phyloP scores from a whole-genome alignment of 169 alveolate species.

The Plasmodium ovale region DNA sequence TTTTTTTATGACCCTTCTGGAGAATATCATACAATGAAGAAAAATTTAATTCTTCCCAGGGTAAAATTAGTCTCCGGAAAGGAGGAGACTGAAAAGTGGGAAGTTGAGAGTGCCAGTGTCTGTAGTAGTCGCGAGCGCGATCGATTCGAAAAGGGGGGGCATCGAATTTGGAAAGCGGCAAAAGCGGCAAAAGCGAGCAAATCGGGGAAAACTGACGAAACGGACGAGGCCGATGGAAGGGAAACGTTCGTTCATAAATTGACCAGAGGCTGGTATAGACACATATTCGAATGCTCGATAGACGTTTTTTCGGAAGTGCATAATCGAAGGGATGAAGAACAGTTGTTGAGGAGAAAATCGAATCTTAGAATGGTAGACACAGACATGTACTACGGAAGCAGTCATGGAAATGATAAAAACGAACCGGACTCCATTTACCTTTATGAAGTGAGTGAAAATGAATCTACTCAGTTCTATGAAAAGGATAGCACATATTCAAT shows the following conservation, averaged over 20 bases:
- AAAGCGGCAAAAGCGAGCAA: neutral
- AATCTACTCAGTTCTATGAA: slow-evolving; percentile 2
- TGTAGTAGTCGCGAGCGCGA: too few relatives aligned
- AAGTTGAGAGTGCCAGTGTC: too few relatives aligned
- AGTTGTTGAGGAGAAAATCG: slow-evolving; percentile 6
- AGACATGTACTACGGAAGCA: neutral
- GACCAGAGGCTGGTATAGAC: slow-evolving; percentile 53
- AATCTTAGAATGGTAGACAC: neutral
- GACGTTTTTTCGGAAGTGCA: slow-evolving; percentile 55
- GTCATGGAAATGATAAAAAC: neutral
- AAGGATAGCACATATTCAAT: slow-evolving; percentile 18
- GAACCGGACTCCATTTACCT: slow-evolving; percentile 29
- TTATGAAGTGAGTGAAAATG: slow-evolving; percentile 55
- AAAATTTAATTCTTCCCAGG: slow-evolving; percentile 18
- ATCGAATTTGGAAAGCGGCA: neutral
- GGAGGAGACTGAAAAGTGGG: too few relatives aligned
- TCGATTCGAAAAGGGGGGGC: too few relatives aligned
- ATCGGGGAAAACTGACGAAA: neutral
- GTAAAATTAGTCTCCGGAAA: neutral
- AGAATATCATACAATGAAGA: slow-evolving; percentile 2
- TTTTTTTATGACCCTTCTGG: slow-evolving; percentile 1
- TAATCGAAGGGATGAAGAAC: neutral
- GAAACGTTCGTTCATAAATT: slow-evolving; percentile 5
- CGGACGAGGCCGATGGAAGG: neutral
- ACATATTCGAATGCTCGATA: slow-evolving; percentile 17